These are phyloP conservation scores for Arachnopeziza araneosa DNA, from an alignment of 2,329 filamentous ascomycete species.

Conservation along the genomic window DNA sequence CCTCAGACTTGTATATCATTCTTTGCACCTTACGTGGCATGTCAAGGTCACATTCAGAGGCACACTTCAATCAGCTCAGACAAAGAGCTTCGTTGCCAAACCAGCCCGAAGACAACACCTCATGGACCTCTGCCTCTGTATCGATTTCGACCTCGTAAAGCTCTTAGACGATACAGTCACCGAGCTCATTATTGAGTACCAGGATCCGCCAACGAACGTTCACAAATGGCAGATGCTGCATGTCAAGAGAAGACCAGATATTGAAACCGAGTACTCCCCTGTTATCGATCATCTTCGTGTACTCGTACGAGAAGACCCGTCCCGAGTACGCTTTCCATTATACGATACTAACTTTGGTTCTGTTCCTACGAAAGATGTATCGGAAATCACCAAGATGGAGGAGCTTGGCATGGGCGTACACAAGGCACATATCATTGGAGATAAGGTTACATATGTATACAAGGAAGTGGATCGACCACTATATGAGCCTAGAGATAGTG, in stretches of 20 bases:
- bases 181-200: constrained; percentile 10
- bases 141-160: constrained; percentile 12
- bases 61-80: constrained; percentile 16
- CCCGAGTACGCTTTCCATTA: constrained; percentile 11
- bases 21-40: constrained; percentile 11
- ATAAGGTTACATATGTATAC: constrained; percentile 18
- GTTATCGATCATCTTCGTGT: constrained; percentile 14
- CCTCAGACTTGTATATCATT: constrained; percentile 11
- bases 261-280: constrained; percentile 13
- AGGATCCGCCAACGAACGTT: constrained; percentile 1
- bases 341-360: constrained; percentile 8
- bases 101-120: constrained; percentile 8
- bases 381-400: constrained; percentile 15
- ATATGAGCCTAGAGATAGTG: constrained; percentile 21
- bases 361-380: constrained; percentile 13
- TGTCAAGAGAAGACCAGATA: constrained; percentile 11
- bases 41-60: constrained; percentile 14
- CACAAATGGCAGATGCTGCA: constrained; percentile 8
- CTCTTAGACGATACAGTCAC: constrained; percentile 16
- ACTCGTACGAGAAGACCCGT: constrained; percentile 14
- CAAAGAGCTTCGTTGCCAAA: constrained; percentile 7
- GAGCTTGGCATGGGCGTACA: constrained; percentile 14
- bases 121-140: constrained; percentile 16
- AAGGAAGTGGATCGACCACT: constrained; percentile 22
- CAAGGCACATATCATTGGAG: constrained; percentile 2